Conservation (phyloP, 768 basidiomycete species). For the Tulasnella sp. region DNA sequence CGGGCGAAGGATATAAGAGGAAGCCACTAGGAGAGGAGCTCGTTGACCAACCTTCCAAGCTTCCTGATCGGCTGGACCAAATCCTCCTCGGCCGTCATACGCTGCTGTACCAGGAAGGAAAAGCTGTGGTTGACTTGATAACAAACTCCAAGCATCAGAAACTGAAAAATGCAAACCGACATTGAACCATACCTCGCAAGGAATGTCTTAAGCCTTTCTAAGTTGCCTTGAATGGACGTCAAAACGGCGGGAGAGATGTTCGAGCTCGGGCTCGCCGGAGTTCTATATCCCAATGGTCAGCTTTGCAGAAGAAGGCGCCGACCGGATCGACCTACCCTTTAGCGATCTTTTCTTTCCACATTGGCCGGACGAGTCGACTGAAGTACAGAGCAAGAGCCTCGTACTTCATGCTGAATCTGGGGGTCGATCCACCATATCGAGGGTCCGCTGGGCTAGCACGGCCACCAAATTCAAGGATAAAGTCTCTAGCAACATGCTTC, state of each 20-base stretch:
- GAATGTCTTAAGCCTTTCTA: conserved; percentile 71
- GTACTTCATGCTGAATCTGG: conserved; percentile 79
- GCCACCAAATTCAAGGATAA: conserved; percentile 27
- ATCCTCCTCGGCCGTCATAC: conserved; percentile 3
- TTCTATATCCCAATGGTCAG: not conserved
- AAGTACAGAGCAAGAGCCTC: conserved; percentile 88
- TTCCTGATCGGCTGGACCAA: conserved; percentile 56
- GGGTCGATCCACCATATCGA: conserved; percentile 21
- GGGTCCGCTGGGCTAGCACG: not conserved
- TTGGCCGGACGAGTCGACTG: conserved; percentile 73
- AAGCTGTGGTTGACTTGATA: conserved; percentile 76
- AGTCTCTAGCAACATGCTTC: conserved; percentile 13
- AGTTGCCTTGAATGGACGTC: conserved; percentile 71
- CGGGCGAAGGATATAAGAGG: not conserved
- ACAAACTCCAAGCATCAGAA: not conserved
- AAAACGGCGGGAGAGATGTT: conserved; percentile 60
- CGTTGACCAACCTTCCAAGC: conserved; percentile 68
- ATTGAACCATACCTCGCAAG: conserved; percentile 28
- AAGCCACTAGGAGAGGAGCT: not conserved
- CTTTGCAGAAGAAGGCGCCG: not conserved
- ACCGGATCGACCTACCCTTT: conserved; percentile 47
- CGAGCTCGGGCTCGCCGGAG: conserved; percentile 45
- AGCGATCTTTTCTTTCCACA: conserved; percentile 84
- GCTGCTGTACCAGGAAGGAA: conserved; percentile 66
- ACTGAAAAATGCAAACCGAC: not conserved